Conservation (phyloP, 805 yeast species). For the Sungouiozyma ichnusensis region DNA sequence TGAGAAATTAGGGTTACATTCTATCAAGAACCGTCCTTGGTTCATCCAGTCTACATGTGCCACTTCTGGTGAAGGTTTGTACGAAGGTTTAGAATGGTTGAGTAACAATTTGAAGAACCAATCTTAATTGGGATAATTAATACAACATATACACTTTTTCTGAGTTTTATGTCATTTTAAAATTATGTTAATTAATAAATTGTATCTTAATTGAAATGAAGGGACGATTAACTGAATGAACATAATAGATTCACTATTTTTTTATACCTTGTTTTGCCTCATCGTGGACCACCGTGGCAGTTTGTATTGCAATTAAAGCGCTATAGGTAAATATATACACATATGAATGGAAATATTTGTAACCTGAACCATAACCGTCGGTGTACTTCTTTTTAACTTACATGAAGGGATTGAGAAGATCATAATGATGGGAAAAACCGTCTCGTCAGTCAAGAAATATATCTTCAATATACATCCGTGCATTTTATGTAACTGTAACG, state of each 20-base stretch:
- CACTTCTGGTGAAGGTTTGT: constrained; percentile 97
- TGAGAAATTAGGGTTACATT: constrained; percentile 91
- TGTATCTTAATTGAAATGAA: neutral
- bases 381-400: too few relatives aligned
- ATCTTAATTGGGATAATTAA: constrained; percentile 27
- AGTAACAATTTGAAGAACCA: constrained; percentile 79
- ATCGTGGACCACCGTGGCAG: neutral
- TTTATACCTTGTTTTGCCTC: neutral
- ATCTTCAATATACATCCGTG: neutral
- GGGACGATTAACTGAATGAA: neutral
- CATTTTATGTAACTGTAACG: too few relatives aligned
- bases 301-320: neutral
- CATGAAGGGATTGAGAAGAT: too few relatives aligned
- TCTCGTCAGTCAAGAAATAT: too few relatives aligned
- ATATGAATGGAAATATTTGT: neutral
- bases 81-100: constrained; percentile 97
- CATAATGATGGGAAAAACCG: too few relatives aligned
- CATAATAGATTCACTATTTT: neutral
- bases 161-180: too few relatives aligned
- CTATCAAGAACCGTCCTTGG: constrained; percentile 98
- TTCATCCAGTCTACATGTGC: constrained; percentile 98
- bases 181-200: too few relatives aligned
- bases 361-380: neutral
- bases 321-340: neutral
- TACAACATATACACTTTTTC: too few relatives aligned